Evolutionary conservation across 331 rosid species (phyloP).

Genomic region (Rhamnella rubrinervis): DNA sequence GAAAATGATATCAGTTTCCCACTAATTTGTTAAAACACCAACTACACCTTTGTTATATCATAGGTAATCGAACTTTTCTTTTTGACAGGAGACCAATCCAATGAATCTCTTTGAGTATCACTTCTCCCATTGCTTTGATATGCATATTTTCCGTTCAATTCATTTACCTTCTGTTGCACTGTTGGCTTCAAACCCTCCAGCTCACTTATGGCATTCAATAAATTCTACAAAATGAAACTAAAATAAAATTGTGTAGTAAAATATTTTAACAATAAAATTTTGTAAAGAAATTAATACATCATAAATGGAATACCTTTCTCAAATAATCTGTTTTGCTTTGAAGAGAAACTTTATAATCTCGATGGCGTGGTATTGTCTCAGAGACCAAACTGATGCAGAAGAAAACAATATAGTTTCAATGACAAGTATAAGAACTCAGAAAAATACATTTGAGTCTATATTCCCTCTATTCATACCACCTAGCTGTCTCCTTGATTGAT

Average conservation of each 20-base stretch:
- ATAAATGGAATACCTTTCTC: conserved; percentile 52
- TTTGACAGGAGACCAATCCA: conserved; percentile 40
- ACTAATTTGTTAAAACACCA: conserved; percentile 5
- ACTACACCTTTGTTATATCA: conserved; percentile 54
- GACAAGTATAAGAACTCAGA: not conserved
- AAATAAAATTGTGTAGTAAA: conserved; percentile 25
- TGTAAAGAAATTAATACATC: not conserved
- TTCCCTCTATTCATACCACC: conserved; percentile 1
- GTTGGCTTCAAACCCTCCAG: conserved; percentile 83
- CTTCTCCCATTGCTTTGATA: conserved; percentile 47
- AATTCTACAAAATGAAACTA: conserved; percentile 43
- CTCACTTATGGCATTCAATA: conserved; percentile 66
- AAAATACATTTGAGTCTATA: not conserved
- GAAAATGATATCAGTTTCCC: not conserved
- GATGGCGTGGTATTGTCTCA: conserved; percentile 88
- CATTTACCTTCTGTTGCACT: conserved; percentile 71
- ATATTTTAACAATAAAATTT: not conserved
- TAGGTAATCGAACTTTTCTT: conserved; percentile 36
- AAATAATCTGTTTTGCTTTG: conserved; percentile 53
- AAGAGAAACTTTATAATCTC: conserved; percentile 57
- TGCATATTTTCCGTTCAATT: conserved; percentile 46
- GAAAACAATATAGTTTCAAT: conserved; percentile 16
- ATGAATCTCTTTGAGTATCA: conserved; percentile 44
- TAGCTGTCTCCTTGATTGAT: not conserved
- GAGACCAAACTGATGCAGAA: conserved; percentile 65